Evolutionary conservation across 352 stramenopile genomes (phyloP).

Genomic region (Globisporangium polare): DNA sequence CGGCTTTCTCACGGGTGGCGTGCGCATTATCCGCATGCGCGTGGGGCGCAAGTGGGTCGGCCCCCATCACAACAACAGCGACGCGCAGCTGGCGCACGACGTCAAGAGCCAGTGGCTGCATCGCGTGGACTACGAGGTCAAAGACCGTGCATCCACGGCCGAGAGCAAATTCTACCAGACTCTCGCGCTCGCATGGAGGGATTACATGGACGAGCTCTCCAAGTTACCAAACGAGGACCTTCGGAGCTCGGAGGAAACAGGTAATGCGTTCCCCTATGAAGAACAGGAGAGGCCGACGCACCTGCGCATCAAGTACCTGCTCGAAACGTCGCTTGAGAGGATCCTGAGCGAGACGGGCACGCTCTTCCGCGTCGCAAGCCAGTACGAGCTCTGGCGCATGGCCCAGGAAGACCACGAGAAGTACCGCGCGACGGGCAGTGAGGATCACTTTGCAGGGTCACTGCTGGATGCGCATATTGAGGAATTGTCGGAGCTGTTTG

Average conservation of each 20-base stretch:
- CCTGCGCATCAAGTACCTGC: slow-evolving; percentile 52
- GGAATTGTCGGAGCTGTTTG: slow-evolving; percentile 48
- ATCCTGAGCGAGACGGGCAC: slow-evolving; percentile 48
- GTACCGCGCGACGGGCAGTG: slow-evolving; percentile 29
- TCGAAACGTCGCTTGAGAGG: slow-evolving; percentile 52
- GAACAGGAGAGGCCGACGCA: slow-evolving; percentile 52
- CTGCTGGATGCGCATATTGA: slow-evolving; percentile 46
- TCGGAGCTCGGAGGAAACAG: slow-evolving; percentile 18
- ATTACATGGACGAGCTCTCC: slow-evolving; percentile 48
- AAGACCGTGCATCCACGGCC: slow-evolving; percentile 21
- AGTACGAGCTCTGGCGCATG: slow-evolving; percentile 70
- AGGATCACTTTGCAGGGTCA: slow-evolving; percentile 37
- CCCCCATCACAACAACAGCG: slow-evolving; percentile 48
- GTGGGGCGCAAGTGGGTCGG: slow-evolving; percentile 66
- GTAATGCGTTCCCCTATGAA: slow-evolving; percentile 39
- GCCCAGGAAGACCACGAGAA: slow-evolving; percentile 53
- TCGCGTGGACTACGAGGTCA: slow-evolving; percentile 57
- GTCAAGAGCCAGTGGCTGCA: slow-evolving; percentile 53
- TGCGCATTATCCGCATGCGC: slow-evolving; percentile 47
- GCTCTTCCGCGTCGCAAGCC: slow-evolving; percentile 41
- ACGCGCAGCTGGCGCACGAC: slow-evolving; percentile 21
- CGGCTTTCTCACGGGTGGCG: slow-evolving; percentile 49
- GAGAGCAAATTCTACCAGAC: slow-evolving; percentile 60
- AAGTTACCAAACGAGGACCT: slow-evolving; percentile 47
- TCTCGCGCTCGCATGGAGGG: slow-evolving; percentile 43